Evolutionary conservation across 2,329 filamentous ascomycete genomes (phyloP).

Genomic region (Diaporthe australafricana): DNA sequence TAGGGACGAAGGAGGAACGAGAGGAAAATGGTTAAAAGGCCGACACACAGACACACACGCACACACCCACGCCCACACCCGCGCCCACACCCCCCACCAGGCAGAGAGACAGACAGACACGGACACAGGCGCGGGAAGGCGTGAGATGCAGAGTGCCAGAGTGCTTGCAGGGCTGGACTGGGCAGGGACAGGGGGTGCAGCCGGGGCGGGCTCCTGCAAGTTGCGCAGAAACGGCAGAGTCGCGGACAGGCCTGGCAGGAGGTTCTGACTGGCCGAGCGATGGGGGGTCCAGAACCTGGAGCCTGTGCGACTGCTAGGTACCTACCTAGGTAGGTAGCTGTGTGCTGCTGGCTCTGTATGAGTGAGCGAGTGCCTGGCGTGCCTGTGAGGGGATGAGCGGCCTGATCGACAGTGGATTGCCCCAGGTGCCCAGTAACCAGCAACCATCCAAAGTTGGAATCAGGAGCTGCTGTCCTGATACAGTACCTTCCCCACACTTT

Average conservation of each 20-base stretch:
- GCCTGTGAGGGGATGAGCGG: not conserved
- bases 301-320: not conserved
- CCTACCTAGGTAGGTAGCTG: not conserved
- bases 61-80: not conserved
- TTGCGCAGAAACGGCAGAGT: not conserved
- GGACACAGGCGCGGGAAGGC: not conserved
- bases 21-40: constrained; percentile 25
- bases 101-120: not conserved
- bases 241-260: not conserved
- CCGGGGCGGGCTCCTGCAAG: not conserved
- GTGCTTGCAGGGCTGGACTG: constrained; percentile 21
- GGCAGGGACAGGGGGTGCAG: constrained; percentile 13
- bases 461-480: constrained; percentile 27
- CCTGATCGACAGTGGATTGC: constrained; percentile 16
- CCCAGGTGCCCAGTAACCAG: not conserved
- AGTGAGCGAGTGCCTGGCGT: not conserved
- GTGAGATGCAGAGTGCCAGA: constrained; percentile 7
- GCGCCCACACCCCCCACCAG: not conserved
- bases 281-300: constrained; percentile 3
- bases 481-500: constrained; percentile 26
- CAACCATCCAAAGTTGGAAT: constrained; percentile 19
- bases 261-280: not conserved
- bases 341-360: not conserved
- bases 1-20: constrained; percentile 18
- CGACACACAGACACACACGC: constrained; percentile 20